phyloP scores from a whole-genome alignment of 108 stramenopile species.

The Cyclotella baltica region DNA sequence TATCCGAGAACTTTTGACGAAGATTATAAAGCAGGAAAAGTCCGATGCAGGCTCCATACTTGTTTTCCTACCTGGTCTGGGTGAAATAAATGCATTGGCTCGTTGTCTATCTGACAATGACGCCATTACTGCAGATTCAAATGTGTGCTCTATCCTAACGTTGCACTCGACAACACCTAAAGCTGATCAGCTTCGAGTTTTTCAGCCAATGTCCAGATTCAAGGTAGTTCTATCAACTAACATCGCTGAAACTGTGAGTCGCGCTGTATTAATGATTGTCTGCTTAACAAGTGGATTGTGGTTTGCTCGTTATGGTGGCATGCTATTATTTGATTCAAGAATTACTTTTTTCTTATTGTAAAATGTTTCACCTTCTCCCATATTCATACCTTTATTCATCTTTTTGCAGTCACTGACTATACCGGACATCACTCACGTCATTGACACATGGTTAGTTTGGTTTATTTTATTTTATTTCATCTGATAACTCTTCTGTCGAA shows the following conservation, averaged over 20 bases:
- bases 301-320: conserved; percentile 4
- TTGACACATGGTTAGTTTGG: conserved; percentile 74
- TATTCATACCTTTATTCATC: too few species aligned
- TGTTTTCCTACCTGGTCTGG: conserved; percentile 90
- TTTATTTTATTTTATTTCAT: too few species aligned
- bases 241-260: conserved; percentile 76
- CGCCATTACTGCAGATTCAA: conserved; percentile 11
- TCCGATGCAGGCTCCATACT: conserved; percentile 72
- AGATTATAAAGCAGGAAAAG: conserved; percentile 52
- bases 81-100: conserved; percentile 71
- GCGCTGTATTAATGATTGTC: neutral
- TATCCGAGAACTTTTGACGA: conserved; percentile 45
- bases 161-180: conserved; percentile 79
- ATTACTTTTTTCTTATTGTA: neutral
- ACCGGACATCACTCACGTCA: conserved; percentile 68
- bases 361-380: neutral
- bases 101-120: conserved; percentile 37
- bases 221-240: conserved; percentile 91
- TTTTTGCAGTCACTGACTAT: conserved; percentile 67
- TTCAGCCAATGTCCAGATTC: conserved; percentile 54
- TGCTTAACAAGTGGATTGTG: conserved; percentile 53
- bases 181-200: conserved; percentile 73
- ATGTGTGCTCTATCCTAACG: conserved; percentile 61
- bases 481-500: too few species aligned
- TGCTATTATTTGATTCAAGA: neutral